A percentile compares a stretch with the other conserved stretches of the same genome.
Evolutionary conservation across 371 early-diverging fungal genomes (phyloP).

Genomic region (Batkoa obscura): DNA sequence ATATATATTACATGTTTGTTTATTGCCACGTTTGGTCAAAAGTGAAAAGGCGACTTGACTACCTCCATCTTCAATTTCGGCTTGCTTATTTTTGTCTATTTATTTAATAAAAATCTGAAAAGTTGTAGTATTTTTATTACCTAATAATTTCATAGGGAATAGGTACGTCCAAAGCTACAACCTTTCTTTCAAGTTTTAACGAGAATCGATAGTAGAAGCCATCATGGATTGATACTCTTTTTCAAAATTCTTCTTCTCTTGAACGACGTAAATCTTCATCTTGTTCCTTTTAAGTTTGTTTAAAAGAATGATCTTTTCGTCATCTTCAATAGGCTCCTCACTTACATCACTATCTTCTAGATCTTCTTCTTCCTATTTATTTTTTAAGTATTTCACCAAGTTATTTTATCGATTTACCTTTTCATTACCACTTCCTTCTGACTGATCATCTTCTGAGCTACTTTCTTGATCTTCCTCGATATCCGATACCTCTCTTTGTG

Average conservation of each 20-base stretch:
- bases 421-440: no score
- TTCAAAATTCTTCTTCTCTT: conserved; percentile 52
- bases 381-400: background rate
- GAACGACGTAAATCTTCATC: conserved; percentile 13
- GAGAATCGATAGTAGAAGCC: conserved; percentile 57
- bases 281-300: background rate
- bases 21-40: conserved; percentile 79
- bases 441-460: background rate
- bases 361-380: conserved; percentile 17
- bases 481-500: background rate
- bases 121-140: conserved; percentile 11
- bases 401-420: no score
- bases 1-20: conserved; percentile 73
- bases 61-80: conserved; percentile 6
- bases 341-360: conserved; percentile 12
- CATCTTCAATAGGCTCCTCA: conserved; percentile 2
- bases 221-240: conserved; percentile 60
- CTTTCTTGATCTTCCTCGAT: background rate
- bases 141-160: conserved; percentile 50
- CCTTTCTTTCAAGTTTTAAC: conserved; percentile 61
- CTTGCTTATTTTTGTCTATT: background rate
- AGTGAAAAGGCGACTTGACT: conserved; percentile 64
- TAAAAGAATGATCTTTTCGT: background rate
- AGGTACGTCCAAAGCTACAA: conserved; percentile 54
- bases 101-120: background rate